Percentiles rank a stretch among this genome's conserved stretches.
Conservation (phyloP, 139 green algal genomes). For the Chlorella sp. region DNA sequence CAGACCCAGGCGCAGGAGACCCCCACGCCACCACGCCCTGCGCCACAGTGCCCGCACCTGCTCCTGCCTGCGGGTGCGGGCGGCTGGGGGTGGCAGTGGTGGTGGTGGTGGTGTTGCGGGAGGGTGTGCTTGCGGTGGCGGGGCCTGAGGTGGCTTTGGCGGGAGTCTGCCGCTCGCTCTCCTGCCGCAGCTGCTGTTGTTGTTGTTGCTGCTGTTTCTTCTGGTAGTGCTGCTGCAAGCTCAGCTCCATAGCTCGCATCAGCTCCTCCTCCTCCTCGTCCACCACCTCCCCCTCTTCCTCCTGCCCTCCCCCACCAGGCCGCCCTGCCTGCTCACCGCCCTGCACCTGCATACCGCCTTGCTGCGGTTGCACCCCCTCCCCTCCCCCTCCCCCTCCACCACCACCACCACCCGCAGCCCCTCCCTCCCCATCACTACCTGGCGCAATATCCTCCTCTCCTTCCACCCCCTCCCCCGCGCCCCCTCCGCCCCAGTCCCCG, state of each 20-base stretch:
- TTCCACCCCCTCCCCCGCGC: not conserved
- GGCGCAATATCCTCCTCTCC: not conserved
- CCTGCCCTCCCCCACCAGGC: not conserved
- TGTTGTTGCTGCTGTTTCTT: too few relatives aligned
- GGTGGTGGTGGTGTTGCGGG: too few relatives aligned
- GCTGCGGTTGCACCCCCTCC: slow-evolving; percentile 4
- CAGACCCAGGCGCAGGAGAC: too few relatives aligned
- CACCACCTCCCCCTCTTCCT: not conserved
- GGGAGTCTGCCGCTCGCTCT: too few relatives aligned
- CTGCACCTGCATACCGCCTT: not conserved
- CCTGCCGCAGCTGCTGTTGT: slow-evolving; percentile 6
- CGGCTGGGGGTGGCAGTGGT: too few relatives aligned
- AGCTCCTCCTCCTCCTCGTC: not conserved
- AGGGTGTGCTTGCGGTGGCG: too few relatives aligned
- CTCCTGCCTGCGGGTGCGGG: too few relatives aligned
- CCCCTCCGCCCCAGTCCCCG: slow-evolving; percentile 55
- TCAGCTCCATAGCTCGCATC: too few relatives aligned
- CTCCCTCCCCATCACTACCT: slow-evolving; percentile 4
- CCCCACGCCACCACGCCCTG: too few relatives aligned
- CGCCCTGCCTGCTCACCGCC: not conserved
- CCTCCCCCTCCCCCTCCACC: slow-evolving; percentile 5
- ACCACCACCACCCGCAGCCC: not conserved
- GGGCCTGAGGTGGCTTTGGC: too few relatives aligned
- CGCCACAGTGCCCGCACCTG: too few relatives aligned
- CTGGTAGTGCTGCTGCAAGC: slow-evolving; percentile 6